Evolutionary conservation across 2,329 filamentous ascomycete species (phyloP), one percentile per base, ranked within the genome.

Genomic region (Bipolaris victoriae): DNA sequence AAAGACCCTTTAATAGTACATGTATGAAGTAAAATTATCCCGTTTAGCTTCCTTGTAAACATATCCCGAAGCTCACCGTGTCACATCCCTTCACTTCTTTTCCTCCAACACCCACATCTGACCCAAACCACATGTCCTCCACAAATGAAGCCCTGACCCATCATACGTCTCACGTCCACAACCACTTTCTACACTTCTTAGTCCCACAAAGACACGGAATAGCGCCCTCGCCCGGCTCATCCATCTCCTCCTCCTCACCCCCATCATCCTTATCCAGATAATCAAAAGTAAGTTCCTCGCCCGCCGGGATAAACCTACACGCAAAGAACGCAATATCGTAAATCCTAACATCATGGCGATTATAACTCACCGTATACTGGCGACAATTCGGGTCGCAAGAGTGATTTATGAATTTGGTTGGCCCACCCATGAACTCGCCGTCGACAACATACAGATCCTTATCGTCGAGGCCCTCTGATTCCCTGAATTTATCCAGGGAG

Each of bases 351-450:
- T 93, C 89, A 0, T 89, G 85, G 59, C 90, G 88, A 68, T 93
- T 90, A 49, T 89, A 90, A 1, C 90, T 89, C 1, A 91, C 86
- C 0, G 89, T 90, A 75, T 93, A 94, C 58, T 92, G 91, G 13
- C 89, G 82, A 69, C 92, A 83, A 68, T 93, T 94, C 0, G 91
- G 90, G 4, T 90, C 85, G 72, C 91, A 94, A 1, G 86, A 90
- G 73, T 95, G 91, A 67, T 95, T 95, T 73, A 94, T 90, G 75
- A 94, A 95, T 2, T 90, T 84, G 0, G 90, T 91, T 0, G 90
- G 89, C 0, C 90, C 90, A 0, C 90, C 90, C 80, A 88, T 86
- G 72, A 89, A 90, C 72, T 93, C 88, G 10, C 91, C 91, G 51
- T 85, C 83, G 0, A 84, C 78, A 0, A 83, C 78, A 55, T 80